These are phyloP conservation scores for Heterobasidion parviporum DNA, from an alignment of 1,284 basidiomycete genomes.

Conservation along the genomic window DNA sequence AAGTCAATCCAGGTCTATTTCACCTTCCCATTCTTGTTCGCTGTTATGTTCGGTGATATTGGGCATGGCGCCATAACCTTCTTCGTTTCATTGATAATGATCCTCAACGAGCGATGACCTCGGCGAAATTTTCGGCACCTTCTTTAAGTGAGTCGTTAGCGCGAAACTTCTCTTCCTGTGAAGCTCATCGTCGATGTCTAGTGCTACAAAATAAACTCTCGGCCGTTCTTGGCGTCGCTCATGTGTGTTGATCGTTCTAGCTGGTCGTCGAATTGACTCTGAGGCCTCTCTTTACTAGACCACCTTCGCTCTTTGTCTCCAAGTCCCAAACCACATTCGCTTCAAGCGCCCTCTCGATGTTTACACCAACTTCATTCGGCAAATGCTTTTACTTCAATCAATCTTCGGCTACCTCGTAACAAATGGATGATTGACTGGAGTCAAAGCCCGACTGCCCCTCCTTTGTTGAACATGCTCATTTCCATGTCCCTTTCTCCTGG, in stretches of 20 bases:
- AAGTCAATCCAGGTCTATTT: slow-evolving; percentile 97
- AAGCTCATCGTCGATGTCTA: slow-evolving; percentile 80
- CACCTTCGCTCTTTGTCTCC: slow-evolving; percentile 94
- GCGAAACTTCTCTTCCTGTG: too few species aligned
- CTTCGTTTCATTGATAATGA: slow-evolving; percentile 76
- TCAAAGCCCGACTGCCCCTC: slow-evolving; percentile 62
- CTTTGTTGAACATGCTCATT: slow-evolving; percentile 93
- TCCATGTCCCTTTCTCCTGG: slow-evolving; percentile 91
- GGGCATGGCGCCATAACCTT: slow-evolving; percentile 88
- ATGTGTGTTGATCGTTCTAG: slow-evolving; percentile 48
- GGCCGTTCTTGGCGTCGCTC: slow-evolving; percentile 92
- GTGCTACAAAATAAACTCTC: slow-evolving; percentile 99
- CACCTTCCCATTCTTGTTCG: slow-evolving; percentile 96
- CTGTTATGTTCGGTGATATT: slow-evolving; percentile 89
- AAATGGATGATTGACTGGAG: slow-evolving; percentile 97
- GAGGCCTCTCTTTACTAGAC: slow-evolving; percentile 42
- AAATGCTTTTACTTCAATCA: slow-evolving; percentile 94
- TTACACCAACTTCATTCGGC: slow-evolving; percentile 88
- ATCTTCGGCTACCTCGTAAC: slow-evolving; percentile 99
- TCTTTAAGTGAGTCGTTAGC: slow-evolving; percentile 72
- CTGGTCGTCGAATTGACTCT: background rate
- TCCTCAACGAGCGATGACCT: slow-evolving; percentile 76
- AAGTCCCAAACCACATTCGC: slow-evolving; percentile 91
- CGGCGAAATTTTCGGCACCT: slow-evolving; percentile 84
- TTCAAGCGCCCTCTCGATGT: slow-evolving; percentile 86